Evolutionary conservation across 371 early-diverging fungal genomes (phyloP).

Genomic region (Mortierella polycephala): DNA sequence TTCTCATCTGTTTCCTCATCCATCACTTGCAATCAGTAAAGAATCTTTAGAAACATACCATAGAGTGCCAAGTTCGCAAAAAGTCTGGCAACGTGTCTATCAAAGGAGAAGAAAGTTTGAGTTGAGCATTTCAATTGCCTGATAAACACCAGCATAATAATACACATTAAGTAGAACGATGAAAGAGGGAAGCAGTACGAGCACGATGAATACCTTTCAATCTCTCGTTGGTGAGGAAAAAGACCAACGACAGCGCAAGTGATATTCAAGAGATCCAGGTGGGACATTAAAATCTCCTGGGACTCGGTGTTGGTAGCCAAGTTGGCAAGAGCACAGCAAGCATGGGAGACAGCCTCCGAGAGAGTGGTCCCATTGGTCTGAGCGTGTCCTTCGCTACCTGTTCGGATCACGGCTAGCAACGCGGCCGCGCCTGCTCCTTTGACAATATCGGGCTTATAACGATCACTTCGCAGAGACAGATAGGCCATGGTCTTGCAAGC

Average conservation of each 20-base stretch:
- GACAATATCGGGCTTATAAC: constrained; percentile 64
- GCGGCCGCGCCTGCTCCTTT: constrained; percentile 61
- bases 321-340: constrained; percentile 71
- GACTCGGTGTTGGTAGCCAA: constrained; percentile 73
- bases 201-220: constrained; percentile 23
- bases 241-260: constrained; percentile 56
- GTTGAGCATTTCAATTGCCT: too few species aligned
- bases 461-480: constrained; percentile 67
- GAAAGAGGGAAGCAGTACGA: neutral
- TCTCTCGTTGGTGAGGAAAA: constrained; percentile 52
- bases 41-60: constrained; percentile 48
- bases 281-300: constrained; percentile 62
- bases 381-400: constrained; percentile 12
- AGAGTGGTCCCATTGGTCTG: constrained; percentile 1
- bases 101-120: constrained; percentile 19
- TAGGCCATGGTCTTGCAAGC: constrained; percentile 70
- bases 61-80: constrained; percentile 69
- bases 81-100: constrained; percentile 66
- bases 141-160: too few species aligned
- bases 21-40: too few species aligned
- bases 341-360: constrained; percentile 63
- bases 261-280: constrained; percentile 58
- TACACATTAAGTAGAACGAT: too few species aligned
- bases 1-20: neutral
- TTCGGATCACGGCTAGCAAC: constrained; percentile 48